Evolutionary conservation across 805 yeast species (phyloP).

Genomic region (Ogataea henricii): DNA sequence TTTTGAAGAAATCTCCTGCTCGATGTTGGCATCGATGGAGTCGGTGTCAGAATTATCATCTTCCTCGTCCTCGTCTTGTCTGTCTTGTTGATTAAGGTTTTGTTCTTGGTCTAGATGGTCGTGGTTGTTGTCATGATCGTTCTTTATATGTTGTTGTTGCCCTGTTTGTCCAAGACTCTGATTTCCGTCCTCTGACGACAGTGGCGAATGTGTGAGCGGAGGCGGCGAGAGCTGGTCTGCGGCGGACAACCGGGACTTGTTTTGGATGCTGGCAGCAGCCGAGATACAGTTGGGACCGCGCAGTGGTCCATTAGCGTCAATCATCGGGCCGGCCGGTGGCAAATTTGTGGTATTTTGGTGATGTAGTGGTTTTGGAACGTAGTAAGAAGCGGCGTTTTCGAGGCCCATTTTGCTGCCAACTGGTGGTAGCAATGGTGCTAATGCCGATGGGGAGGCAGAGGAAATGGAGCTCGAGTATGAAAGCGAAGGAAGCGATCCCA

Average conservation of each 20-base stretch:
- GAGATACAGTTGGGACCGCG: constrained; percentile 2
- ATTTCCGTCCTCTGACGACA: constrained; percentile 2
- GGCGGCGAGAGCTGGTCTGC: constrained; percentile 9
- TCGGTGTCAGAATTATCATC: constrained; percentile 12
- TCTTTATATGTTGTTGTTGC: neutral
- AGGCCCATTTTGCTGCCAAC: neutral
- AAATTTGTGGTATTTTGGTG: constrained; percentile 1
- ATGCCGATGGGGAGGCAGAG: constrained; percentile 1
- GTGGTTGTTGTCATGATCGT: neutral
- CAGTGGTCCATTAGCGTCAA: neutral
- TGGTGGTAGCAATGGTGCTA: constrained; percentile 3
- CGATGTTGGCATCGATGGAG: constrained; percentile 12
- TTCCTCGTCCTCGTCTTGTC: constrained; percentile 8
- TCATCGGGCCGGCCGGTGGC: neutral
- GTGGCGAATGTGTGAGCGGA: constrained; percentile 5
- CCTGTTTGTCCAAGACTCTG: neutral
- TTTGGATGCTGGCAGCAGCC: neutral
- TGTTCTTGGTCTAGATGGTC: neutral
- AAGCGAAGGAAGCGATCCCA: constrained; percentile 3
- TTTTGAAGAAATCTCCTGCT: constrained; percentile 9
- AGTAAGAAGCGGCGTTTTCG: constrained; percentile 4
- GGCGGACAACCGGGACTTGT: constrained; percentile 1
- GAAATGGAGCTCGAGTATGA: neutral
- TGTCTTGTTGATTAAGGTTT: neutral
- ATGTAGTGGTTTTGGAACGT: constrained; percentile 3